A percentile compares a stretch with the other conserved stretches of the same genome.
phyloP scores from a whole-genome alignment of 2,329 filamentous ascomycete species.

The Cytospora leucostoma region DNA sequence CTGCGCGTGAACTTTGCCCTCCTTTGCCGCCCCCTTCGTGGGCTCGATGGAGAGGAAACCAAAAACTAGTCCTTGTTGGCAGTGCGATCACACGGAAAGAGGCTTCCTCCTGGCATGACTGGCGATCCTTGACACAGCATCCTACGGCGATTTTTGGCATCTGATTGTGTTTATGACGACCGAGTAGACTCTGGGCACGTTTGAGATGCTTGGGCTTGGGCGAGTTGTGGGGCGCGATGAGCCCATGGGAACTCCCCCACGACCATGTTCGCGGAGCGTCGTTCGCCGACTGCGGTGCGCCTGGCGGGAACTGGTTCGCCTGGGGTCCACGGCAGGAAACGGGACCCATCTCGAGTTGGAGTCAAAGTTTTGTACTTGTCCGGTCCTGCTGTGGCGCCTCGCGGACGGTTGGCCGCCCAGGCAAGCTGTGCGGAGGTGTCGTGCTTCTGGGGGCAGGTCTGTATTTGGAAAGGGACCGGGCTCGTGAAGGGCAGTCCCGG shows the following conservation, averaged over 20 bases:
- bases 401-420: slow-evolving; percentile 30
- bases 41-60: slow-evolving; percentile 68
- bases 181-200: slow-evolving; percentile 27
- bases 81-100: slow-evolving; percentile 81
- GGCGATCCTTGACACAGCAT: slow-evolving; percentile 31
- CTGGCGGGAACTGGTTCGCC: slow-evolving; percentile 15
- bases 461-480: slow-evolving; percentile 40
- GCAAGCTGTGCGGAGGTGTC: slow-evolving; percentile 16
- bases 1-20: slow-evolving; percentile 68
- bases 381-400: slow-evolving; percentile 41
- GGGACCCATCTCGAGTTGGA: slow-evolving; percentile 91
- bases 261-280: slow-evolving; percentile 1
- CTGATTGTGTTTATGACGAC: slow-evolving; percentile 31
- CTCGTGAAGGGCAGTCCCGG: slow-evolving; percentile 47
- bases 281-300: slow-evolving; percentile 7
- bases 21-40: slow-evolving; percentile 44
- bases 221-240: slow-evolving; percentile 17
- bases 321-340: slow-evolving; percentile 30
- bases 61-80: slow-evolving; percentile 94
- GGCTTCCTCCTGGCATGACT: slow-evolving; percentile 36
- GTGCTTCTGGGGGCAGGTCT: slow-evolving; percentile 26
- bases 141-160: slow-evolving; percentile 35
- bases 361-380: slow-evolving; percentile 95
- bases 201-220: slow-evolving; percentile 14
- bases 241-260: background rate